phyloP scores from a whole-genome alignment of 495 filamentous ascomycete genomes.

The Penicillium bialowiezense region DNA sequence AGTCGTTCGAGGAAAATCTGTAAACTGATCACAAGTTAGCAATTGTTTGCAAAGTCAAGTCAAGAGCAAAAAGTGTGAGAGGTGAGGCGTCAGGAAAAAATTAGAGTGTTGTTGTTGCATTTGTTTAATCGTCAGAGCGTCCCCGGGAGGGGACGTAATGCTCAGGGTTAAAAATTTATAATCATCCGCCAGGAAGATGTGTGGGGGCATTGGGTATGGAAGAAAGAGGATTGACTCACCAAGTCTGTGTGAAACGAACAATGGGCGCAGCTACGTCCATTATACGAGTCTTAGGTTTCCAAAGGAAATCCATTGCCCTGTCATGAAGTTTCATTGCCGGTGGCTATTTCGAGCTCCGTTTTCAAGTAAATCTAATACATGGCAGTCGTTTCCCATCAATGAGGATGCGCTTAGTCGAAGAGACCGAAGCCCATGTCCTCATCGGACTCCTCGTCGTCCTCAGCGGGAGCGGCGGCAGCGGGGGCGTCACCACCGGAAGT shows the following conservation, averaged over 20 bases:
- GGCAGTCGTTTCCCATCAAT: constrained; percentile 30
- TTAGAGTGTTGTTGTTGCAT: constrained; percentile 63
- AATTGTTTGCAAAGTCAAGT: constrained; percentile 19
- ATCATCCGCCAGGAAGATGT: constrained; percentile 45
- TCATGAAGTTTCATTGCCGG: constrained; percentile 31
- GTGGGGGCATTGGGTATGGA: neutral
- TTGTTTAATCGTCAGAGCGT: constrained; percentile 48
- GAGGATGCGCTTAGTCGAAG: constrained; percentile 51
- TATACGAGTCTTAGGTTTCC: constrained; percentile 22
- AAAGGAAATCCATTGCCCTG: constrained; percentile 26
- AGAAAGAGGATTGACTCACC: constrained; percentile 26
- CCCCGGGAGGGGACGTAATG: constrained; percentile 26
- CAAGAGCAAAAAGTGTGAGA: constrained; percentile 12
- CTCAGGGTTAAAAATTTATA: constrained; percentile 59
- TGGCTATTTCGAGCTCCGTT: constrained; percentile 25
- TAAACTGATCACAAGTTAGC: constrained; percentile 24
- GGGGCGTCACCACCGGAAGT: constrained; percentile 47
- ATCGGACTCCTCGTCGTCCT: constrained; percentile 45
- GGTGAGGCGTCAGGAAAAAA: constrained; percentile 57
- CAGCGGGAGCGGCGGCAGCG: constrained; percentile 54
- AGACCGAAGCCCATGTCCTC: constrained; percentile 57
- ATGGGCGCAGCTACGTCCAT: constrained; percentile 44
- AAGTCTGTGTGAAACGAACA: constrained; percentile 22
- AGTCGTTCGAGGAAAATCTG: constrained; percentile 9
- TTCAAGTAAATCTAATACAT: constrained; percentile 45